phyloP scores from a whole-genome alignment of 176 grass and related monocot species.

The Dactylis glomerata region DNA sequence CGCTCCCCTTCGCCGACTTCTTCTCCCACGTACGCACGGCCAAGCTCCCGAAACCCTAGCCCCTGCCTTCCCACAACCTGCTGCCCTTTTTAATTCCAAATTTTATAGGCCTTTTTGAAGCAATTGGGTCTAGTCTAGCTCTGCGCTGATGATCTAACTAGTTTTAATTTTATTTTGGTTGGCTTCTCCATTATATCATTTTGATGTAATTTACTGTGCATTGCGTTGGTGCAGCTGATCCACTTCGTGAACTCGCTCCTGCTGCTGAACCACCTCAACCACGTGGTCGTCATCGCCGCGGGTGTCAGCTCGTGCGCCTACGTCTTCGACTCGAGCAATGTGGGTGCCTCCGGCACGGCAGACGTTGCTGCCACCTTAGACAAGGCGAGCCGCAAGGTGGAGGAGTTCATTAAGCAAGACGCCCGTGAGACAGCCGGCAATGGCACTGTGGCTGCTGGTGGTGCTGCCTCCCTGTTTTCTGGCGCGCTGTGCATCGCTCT shows the following conservation, averaged over 20 bases:
- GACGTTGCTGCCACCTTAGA: conserved; percentile 47
- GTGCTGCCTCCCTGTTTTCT: conserved; percentile 58
- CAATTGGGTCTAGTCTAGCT: not conserved
- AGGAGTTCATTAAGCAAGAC: conserved; percentile 69
- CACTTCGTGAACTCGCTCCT: conserved; percentile 83
- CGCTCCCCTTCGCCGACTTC: conserved; percentile 73
- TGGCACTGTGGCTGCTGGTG: conserved; percentile 7
- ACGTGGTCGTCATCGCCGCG: conserved; percentile 58
- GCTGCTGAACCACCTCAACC: conserved; percentile 82
- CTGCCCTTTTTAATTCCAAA: not conserved
- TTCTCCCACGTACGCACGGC: conserved; percentile 51
- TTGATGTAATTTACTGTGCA: not conserved
- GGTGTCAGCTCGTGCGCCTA: conserved; percentile 84
- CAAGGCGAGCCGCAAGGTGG: conserved; percentile 49
- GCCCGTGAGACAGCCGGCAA: conserved; percentile 26
- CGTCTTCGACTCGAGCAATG: conserved; percentile 64
- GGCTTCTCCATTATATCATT: too few relatives aligned
- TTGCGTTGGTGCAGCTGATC: conserved; percentile 45
- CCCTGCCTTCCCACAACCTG: not conserved
- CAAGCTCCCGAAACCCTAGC: not conserved
- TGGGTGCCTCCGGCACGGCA: not conserved
- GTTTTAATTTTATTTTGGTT: not conserved
- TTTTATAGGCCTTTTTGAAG: not conserved
- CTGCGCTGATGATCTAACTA: not conserved
- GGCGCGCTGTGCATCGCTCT: conserved; percentile 84